Conservation (phyloP, 345 rosid genomes). For the Viola odorata region DNA sequence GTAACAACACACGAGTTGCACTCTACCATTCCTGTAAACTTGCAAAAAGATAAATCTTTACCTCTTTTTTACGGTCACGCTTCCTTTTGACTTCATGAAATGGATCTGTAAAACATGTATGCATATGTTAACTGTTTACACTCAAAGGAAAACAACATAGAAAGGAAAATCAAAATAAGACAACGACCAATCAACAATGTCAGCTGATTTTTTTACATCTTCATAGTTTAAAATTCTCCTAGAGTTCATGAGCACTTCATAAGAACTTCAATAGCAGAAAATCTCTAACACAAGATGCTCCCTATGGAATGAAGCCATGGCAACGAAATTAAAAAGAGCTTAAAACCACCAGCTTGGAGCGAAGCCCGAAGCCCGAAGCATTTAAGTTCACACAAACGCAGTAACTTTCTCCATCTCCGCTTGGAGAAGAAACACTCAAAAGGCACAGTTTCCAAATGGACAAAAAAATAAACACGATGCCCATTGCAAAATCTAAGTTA, state of each 20-base stretch:
- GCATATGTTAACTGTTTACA: conserved; percentile 14
- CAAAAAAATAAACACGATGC: background rate
- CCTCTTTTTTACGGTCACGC: conserved; percentile 83
- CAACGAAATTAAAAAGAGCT: background rate
- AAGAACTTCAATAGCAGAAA: no score
- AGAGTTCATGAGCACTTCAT: no score
- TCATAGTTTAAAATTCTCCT: no score
- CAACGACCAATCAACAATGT: background rate
- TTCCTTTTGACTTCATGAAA: conserved; percentile 84
- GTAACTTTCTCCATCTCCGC: background rate
- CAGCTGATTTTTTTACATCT: no score
- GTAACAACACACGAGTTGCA: background rate
- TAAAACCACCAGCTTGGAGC: background rate
- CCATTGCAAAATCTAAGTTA: background rate
- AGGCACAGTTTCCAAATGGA: background rate
- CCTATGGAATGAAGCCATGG: background rate
- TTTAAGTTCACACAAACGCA: background rate
- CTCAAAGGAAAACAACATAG: no score
- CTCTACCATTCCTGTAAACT: background rate
- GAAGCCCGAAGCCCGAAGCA: background rate
- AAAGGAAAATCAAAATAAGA: background rate
- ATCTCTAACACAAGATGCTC: background rate
- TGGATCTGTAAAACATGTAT: conserved; percentile 48
- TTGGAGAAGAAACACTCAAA: background rate
- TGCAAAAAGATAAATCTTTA: conserved; percentile 10